These are phyloP conservation scores for Lasiodiplodia hormozganensis DNA, from an alignment of 2,329 filamentous ascomycete species.

Conservation along the genomic window DNA sequence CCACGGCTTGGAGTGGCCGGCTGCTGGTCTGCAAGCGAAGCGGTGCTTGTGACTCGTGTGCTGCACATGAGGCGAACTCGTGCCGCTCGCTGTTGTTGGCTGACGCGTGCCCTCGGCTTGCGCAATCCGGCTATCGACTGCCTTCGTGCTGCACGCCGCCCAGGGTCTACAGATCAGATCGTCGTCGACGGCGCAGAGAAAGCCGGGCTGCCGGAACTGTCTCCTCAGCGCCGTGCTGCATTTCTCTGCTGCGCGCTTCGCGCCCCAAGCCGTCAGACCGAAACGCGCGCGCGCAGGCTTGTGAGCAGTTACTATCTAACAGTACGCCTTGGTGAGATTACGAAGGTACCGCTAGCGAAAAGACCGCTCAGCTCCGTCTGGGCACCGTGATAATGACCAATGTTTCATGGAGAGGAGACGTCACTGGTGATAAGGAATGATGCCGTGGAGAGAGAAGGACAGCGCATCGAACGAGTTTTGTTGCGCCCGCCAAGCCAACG, in stretches of 20 bases:
- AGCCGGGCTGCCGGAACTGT: not conserved
- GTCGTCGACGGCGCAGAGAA: slow-evolving; percentile 1
- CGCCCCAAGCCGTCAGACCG: slow-evolving; percentile 5
- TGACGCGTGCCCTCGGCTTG: not conserved
- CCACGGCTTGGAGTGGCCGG: slow-evolving; percentile 1
- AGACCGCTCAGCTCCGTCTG: slow-evolving; percentile 80
- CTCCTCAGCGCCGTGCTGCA: not conserved
- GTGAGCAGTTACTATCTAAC: slow-evolving; percentile 98
- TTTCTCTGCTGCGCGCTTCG: not conserved
- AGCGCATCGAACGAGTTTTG: slow-evolving; percentile 34
- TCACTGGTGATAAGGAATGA: slow-evolving; percentile 93
- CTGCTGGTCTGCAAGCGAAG: not conserved
- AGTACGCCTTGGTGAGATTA: slow-evolving; percentile 72
- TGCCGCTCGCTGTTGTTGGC: slow-evolving; percentile 9
- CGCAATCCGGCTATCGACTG: not conserved
- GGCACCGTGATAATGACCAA: slow-evolving; percentile 92
- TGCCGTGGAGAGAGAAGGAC: slow-evolving; percentile 64
- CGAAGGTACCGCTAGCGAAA: slow-evolving; percentile 98
- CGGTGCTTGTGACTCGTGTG: slow-evolving; percentile 16
- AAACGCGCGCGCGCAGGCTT: slow-evolving; percentile 50
- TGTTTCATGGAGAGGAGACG: slow-evolving; percentile 64
- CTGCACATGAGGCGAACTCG: slow-evolving; percentile 22
- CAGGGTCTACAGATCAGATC: not conserved
- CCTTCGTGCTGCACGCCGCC: not conserved
- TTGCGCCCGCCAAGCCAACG: slow-evolving; percentile 31